Evolutionary conservation across 176 grass and related monocot genomes (phyloP).

Genomic region (Dendrocalamus sinicus): DNA sequence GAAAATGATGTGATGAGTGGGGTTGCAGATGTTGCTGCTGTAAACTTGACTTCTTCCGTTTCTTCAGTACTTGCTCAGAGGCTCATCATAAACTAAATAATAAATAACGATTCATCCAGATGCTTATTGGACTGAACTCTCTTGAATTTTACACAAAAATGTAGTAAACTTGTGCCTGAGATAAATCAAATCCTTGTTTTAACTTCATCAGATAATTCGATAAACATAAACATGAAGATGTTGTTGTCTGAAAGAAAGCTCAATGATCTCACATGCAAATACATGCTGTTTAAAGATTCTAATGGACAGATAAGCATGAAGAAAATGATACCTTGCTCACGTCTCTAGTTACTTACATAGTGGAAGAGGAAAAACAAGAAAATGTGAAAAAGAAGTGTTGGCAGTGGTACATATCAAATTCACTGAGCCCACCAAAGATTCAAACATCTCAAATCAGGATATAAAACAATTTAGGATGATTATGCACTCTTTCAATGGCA

Average conservation of each 20-base stretch:
- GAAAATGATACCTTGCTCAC: neutral
- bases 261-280: neutral
- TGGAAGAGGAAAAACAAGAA: neutral
- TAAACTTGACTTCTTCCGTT: neutral
- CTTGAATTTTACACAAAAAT: neutral
- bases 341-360: neutral
- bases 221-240: neutral
- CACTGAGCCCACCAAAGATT: neutral
- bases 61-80: slow-evolving; percentile 2
- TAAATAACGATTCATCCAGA: neutral
- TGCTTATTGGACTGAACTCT: slow-evolving; percentile 12
- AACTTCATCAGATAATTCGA: slow-evolving; percentile 15
- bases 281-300: slow-evolving; percentile 1
- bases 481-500: neutral
- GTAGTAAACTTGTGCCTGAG: neutral
- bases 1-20: slow-evolving; percentile 56
- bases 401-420: neutral
- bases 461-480: slow-evolving; percentile 9
- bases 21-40: slow-evolving; percentile 8
- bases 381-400: neutral
- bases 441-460: neutral
- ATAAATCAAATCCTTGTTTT: slow-evolving; percentile 4
- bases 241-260: neutral
- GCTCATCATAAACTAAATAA: slow-evolving; percentile 17
- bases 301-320: neutral